Percentiles rank a stretch among this genome's conserved stretches.
Conservation (phyloP, 225 moss, liverwort and hornwort genomes). For the Thuidium tamariscinum region DNA sequence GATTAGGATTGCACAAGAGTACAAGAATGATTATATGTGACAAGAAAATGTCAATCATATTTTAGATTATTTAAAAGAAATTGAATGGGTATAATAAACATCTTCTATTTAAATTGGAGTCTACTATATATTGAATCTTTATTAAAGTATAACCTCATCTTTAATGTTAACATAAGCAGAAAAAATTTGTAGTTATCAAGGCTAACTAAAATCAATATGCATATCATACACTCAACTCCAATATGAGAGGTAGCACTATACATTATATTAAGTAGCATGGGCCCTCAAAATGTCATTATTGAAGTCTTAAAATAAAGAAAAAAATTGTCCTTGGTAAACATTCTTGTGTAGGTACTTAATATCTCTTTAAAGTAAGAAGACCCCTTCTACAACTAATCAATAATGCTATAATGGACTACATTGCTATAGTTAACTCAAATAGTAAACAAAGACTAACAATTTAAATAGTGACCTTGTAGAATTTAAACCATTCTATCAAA, state of each 20-base stretch:
- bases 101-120: background rate
- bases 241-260: background rate
- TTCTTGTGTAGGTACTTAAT: no score
- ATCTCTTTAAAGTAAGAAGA: background rate
- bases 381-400: background rate
- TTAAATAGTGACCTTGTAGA: background rate
- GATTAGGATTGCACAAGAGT: background rate
- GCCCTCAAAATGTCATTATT: rapidly evolving
- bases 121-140: background rate
- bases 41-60: background rate
- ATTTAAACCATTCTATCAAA: background rate
- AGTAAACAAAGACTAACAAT: background rate
- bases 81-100: background rate
- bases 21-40: background rate
- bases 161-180: background rate
- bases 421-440: background rate
- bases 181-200: background rate
- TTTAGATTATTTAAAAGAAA: background rate
- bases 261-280: rapidly evolving
- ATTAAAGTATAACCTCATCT: background rate
- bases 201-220: background rate
- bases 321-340: rapidly evolving
- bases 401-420: rapidly evolving
- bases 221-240: background rate
- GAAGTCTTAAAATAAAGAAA: no score